Evolutionary conservation across 2,329 filamentous ascomycete species (phyloP).

Genomic region (Phyllosticta citrichinensis): DNA sequence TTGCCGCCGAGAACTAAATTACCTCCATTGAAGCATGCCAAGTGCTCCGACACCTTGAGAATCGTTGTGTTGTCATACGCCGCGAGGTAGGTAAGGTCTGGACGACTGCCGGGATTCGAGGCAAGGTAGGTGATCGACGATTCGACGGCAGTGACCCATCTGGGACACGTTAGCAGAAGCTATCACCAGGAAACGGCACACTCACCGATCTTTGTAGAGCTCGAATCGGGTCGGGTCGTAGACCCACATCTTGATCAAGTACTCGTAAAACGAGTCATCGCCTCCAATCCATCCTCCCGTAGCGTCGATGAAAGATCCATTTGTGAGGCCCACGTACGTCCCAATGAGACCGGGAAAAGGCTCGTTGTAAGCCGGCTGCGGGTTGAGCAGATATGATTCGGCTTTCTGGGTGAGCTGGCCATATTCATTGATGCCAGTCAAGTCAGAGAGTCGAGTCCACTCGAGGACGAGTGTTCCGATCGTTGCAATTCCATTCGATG

Average conservation of each 20-base stretch:
- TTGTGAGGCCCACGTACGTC: slow-evolving; percentile 51
- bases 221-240: slow-evolving; percentile 59
- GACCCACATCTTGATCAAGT: slow-evolving; percentile 83
- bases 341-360: slow-evolving; percentile 72
- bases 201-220: slow-evolving; percentile 52
- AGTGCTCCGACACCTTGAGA: slow-evolving; percentile 32
- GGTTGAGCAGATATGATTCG: slow-evolving; percentile 59
- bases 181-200: slow-evolving; percentile 63
- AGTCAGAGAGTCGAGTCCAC: slow-evolving; percentile 70
- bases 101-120: slow-evolving; percentile 54
- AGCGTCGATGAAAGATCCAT: slow-evolving; percentile 57
- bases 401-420: slow-evolving; percentile 55
- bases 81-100: slow-evolving; percentile 64
- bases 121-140: slow-evolving; percentile 63
- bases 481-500: slow-evolving; percentile 62
- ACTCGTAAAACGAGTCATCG: slow-evolving; percentile 77
- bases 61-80: slow-evolving; percentile 40
- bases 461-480: slow-evolving; percentile 72
- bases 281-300: slow-evolving; percentile 68
- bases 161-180: slow-evolving; percentile 34
- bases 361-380: slow-evolving; percentile 51
- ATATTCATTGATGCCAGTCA: slow-evolving; percentile 60
- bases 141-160: slow-evolving; percentile 65
- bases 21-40: slow-evolving; percentile 76
- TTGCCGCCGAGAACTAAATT: slow-evolving; percentile 77